phyloP scores from a whole-genome alignment of 331 rosid genomes.

The Pyracantha coccinea region DNA sequence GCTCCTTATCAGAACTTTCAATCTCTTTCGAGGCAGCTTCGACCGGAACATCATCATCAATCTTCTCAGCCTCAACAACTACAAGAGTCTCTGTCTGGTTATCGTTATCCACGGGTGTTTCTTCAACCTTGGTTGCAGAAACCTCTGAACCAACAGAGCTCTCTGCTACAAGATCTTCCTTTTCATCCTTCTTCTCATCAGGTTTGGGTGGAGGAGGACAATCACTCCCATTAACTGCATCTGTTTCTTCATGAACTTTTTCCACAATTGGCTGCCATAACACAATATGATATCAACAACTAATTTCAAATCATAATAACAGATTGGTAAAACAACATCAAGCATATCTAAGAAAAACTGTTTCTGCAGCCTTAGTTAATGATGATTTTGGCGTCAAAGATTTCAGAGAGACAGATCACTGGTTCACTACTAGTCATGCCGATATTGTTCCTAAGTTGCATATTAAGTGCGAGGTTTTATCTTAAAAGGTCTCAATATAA shows the following conservation, averaged over 20 bases:
- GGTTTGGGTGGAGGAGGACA: not conserved
- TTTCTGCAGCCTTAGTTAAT: not conserved
- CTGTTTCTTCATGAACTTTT: not conserved
- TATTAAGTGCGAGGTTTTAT: not conserved
- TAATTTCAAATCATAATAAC: not conserved
- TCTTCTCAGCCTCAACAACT: not conserved
- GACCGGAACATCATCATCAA: not conserved
- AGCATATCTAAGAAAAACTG: not conserved
- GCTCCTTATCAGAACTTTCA: not conserved
- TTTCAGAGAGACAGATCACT: not conserved
- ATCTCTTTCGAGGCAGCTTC: not conserved
- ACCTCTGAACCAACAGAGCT: not conserved
- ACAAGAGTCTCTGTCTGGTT: not conserved
- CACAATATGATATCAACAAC: not conserved
- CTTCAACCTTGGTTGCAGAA: not conserved
- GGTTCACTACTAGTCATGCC: not conserved
- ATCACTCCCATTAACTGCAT: not conserved
- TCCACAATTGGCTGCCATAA: slow-evolving; percentile 2
- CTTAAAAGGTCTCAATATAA: not conserved
- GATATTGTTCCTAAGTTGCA: too few species aligned
- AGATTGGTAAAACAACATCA: not conserved
- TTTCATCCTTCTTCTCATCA: not conserved
- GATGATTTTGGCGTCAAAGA: not conserved
- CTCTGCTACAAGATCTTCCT: not conserved
- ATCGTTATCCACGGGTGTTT: not conserved